Base-by-base conservation (phyloP, 192 early-diverging fungal genomes). In the Spinellus fusiger region DNA sequence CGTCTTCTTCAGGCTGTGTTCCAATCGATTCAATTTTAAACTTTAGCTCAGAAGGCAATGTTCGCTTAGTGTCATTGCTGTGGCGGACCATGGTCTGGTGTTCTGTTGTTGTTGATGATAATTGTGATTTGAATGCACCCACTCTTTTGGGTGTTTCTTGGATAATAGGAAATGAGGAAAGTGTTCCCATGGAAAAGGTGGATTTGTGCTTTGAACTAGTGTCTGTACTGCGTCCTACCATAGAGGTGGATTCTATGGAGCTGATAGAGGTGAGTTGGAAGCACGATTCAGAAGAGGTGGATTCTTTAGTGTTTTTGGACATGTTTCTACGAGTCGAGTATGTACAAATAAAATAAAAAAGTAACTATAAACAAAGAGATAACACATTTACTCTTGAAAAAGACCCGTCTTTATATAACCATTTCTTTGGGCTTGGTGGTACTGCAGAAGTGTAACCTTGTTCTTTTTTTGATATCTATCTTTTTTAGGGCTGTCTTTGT, bases 21-120 rank as follows among this genome's bases (percentile, higher is more conserved):
- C 61, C 61, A 18, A 63, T 31, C n/a, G 61, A 44, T 63, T 63
- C 61, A 26, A 63, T 54, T 32, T 63, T 63, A 38, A 63, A 63
- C 23, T 40, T 35, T 20, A 63, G 51, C 23, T 63, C 61, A 3
- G 38, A 16, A 31, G 51, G 10, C 37, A 44, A 40, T 20, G 37
- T 23, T 28, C 25, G 27, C 10, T 51, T 37, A 12, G 58, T 15
- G 26, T 7, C 35, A 35, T 55, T 13, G 29, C n/a, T n/a, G n/a
- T n/a, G 8, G 20, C 7, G 28, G 7, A 22, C 18, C 18, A 16
- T n/a, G 23, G n/a, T 1, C 16, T 5, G 3, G 1, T 32, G 28
- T 5, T 54, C 29, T 40, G 6, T 53, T 10, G 51, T 54, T 16
- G 16, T 44, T 40, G 34, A n/a, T 35, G 48, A 13, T 1, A 46